Base-by-base conservation (phyloP, 140 eudicot genomes). In the Cichorium intybus region DNA sequence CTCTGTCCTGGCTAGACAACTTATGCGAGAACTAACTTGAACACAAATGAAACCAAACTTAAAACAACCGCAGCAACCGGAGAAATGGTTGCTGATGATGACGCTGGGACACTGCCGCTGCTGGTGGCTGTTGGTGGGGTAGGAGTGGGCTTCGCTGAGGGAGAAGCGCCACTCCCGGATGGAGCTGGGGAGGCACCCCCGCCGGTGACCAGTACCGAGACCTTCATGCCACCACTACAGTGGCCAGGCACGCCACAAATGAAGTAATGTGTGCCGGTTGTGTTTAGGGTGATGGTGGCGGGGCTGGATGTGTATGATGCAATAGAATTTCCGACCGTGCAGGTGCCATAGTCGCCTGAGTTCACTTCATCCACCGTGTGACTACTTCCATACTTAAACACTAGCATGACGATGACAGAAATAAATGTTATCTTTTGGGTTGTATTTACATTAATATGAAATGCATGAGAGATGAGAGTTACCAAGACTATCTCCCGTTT, bases 401-500 rank as follows among this genome's bases (percentile, higher is more conserved):
- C 92, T 87, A 76, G 17, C 43, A 34, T 34, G 41, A 8, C 60
- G 56, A 71, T 62, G 2, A 18, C 46, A 73, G 14, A 64, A 23
- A 6, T 5, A 16, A 21, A 46, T 0, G 3, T 34, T 34, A 34
- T 34, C 1, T 34, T n/a, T n/a, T n/a, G n/a, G 14, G 17, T 54
- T 53, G 4, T 6, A 34, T 7, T 20, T 20, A 31, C 1, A 11
- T 4, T 9, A 17, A 53, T 39, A 60, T 37, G 14, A 33, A 59
- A 34, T 34, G 1, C 12, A 34, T 10, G 41, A 21, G 11, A 63
- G 28, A 35, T 22, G 41, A 15, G 50, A 12, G 47, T 69, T 69
- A 89, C 97, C 87, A 33, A 89, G 89, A 45, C 49, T 68, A 59
- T 89, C 95, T 34, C 97, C 95, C 58, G 86, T 71, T 23, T 60